A percentile compares a stretch with the other conserved stretches of the same genome.
phyloP scores from a whole-genome alignment of 768 basidiomycete species.

The Boletales sp. region DNA sequence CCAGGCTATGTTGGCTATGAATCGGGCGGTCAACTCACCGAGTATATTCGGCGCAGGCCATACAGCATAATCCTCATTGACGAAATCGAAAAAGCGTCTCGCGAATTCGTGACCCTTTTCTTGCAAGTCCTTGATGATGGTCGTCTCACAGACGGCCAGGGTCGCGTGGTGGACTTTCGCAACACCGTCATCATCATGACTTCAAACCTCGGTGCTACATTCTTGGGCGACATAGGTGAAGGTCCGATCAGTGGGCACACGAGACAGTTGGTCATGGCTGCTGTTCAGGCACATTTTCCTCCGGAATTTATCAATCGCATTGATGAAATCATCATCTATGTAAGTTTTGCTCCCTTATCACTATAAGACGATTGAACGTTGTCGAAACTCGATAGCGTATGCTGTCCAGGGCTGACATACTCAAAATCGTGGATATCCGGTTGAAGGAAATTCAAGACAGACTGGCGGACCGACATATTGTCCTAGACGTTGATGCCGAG shows the following conservation, averaged over 20 bases:
- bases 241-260: conserved; percentile 64
- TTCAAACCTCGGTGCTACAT: conserved; percentile 82
- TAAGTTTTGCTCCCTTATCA: conserved; percentile 20
- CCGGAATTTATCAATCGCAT: conserved; percentile 92
- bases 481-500: conserved; percentile 67
- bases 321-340: conserved; percentile 79
- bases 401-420: conserved; percentile 70
- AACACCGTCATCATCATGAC: conserved; percentile 96
- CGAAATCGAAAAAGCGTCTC: conserved; percentile 89
- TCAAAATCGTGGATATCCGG: conserved; percentile 86
- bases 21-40: conserved; percentile 85
- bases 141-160: conserved; percentile 88
- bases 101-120: conserved; percentile 67
- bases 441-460: conserved; percentile 83
- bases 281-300: conserved; percentile 83
- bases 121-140: conserved; percentile 91
- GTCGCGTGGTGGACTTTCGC: conserved; percentile 82
- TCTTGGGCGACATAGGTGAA: conserved; percentile 70
- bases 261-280: conserved; percentile 65
- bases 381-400: conserved; percentile 53
- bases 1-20: conserved; percentile 94
- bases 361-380: conserved; percentile 19
- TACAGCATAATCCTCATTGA: conserved; percentile 85
- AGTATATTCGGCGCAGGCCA: conserved; percentile 88
- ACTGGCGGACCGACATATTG: conserved; percentile 76